Evolutionary conservation across 495 filamentous ascomycete genomes (phyloP), one percentile per base, ranked within the genome.

Genomic region (Elasticomyces elasticus): DNA sequence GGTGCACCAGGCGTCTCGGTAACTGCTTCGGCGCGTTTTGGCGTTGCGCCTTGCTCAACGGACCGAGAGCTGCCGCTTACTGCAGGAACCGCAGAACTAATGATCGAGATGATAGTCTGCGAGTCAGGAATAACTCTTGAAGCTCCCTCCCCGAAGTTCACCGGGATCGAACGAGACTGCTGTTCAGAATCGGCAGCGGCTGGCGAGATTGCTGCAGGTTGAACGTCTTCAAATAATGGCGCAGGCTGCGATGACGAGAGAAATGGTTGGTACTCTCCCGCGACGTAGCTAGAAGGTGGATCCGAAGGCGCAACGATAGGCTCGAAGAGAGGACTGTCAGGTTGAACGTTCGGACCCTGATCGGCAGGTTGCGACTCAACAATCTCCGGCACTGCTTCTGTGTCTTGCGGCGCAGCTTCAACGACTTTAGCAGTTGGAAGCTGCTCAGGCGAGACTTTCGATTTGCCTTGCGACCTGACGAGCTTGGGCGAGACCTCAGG

Each of bases 271-370:
- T 62, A 58, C 3, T 24, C 59, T 12, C 59, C 59, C 22, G 54
- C 54, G 12, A 19, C 12, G 26, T 48, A 57, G 54, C 59, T 58
- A 10, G 59, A 54, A 15, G 54, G 55, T n/a, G 59, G 55, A 24
- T 43, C 31, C 11, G 54, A 51, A 15, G 30, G 17, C 23, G 55
- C 45, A 12, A 60, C 57, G 19, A 30, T 47, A 24, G 51, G 41
- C 42, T 54, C 54, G 41, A 57, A 57, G 1, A 57, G 54, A 22
- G 54, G 47, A 24, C 54, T 55, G 23, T 55, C 33, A 7, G 38
- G 30, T 10, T 3, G 28, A 7, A 5, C 11, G 20, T 43, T 27
- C n/a, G n/a, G n/a, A 23, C 19, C 24, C 17, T 11, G 23, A 28
- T 40, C 52, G 17, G 19, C 24, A 1, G 23, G 22, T 38, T 51